phyloP scores from a whole-genome alignment of 1,139 yeast species.

The Diutina ranongensis region DNA sequence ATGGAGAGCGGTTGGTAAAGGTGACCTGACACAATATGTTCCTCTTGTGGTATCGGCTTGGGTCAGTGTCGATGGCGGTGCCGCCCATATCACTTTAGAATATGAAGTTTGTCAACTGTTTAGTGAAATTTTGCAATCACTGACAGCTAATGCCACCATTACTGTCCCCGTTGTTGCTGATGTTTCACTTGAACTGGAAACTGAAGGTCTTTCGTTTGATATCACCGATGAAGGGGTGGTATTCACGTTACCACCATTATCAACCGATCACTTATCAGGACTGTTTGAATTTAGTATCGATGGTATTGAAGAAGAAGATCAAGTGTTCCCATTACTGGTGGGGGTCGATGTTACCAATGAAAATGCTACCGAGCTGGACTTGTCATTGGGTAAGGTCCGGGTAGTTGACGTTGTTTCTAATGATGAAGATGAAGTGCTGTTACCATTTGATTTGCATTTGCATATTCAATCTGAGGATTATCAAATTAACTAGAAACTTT shows the following conservation, averaged over 20 bases:
- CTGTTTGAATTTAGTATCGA: slow-evolving; percentile 73
- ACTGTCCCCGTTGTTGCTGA: slow-evolving; percentile 52
- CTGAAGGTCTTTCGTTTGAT: slow-evolving; percentile 37
- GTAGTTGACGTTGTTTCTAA: slow-evolving; percentile 31
- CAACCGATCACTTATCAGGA: slow-evolving; percentile 47
- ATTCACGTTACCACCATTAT: slow-evolving; percentile 38
- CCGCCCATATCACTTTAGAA: slow-evolving; percentile 74
- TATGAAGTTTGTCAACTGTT: slow-evolving; percentile 52
- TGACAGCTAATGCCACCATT: slow-evolving; percentile 46
- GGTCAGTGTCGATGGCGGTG: slow-evolving; percentile 57
- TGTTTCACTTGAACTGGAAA: slow-evolving; percentile 45
- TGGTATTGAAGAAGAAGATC: slow-evolving; percentile 60
- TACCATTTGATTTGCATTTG: slow-evolving; percentile 65
- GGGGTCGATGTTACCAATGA: slow-evolving; percentile 17
- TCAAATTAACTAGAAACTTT: slow-evolving; percentile 46
- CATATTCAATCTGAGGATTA: slow-evolving; percentile 55
- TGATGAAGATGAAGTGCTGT: slow-evolving; percentile 32
- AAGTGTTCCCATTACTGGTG: slow-evolving; percentile 79
- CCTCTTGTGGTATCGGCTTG: slow-evolving; percentile 80
- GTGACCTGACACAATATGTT: slow-evolving; percentile 38
- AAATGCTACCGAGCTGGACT: slow-evolving; percentile 24
- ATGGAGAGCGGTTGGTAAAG: slow-evolving; percentile 70
- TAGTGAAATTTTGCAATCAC: slow-evolving; percentile 13
- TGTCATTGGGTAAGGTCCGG: slow-evolving; percentile 30
- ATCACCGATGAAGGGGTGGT: slow-evolving; percentile 51